A percentile compares a stretch with the other conserved stretches of the same genome.
phyloP scores from a whole-genome alignment of 345 rosid genomes.

The Balakata baccata region DNA sequence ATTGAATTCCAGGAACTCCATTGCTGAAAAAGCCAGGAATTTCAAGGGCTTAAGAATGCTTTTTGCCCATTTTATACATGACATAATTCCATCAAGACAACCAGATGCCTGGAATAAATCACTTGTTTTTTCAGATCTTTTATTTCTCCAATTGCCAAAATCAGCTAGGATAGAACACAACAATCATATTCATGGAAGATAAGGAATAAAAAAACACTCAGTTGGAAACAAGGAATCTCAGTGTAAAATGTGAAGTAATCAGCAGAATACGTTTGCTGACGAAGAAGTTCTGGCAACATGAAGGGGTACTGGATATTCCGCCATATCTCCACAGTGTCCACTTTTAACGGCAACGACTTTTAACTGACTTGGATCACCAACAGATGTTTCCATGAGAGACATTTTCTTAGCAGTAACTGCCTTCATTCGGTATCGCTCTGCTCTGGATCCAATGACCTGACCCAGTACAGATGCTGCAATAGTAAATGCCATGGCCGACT shows the following conservation, averaged over 20 bases:
- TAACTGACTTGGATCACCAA: conserved; percentile 18
- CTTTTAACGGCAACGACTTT: conserved; percentile 24
- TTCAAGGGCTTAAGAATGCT: too few relatives aligned
- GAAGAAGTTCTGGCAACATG: conserved; percentile 32
- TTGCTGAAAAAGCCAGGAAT: too few relatives aligned
- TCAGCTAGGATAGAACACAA: not conserved
- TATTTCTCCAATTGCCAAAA: not conserved
- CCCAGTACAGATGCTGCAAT: conserved; percentile 85
- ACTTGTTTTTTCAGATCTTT: too few relatives aligned
- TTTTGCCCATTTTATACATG: too few relatives aligned
- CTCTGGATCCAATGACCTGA: conserved; percentile 96
- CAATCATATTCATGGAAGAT: not conserved
- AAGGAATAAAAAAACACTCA: conserved; percentile 6
- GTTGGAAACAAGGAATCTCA: conserved; percentile 6
- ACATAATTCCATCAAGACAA: too few relatives aligned
- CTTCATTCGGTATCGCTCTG: conserved; percentile 76
- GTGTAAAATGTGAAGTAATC: not conserved
- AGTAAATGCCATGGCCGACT: conserved; percentile 89
- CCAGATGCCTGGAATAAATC: too few relatives aligned
- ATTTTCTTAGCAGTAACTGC: conserved; percentile 43
- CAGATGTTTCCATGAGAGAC: conserved; percentile 18
- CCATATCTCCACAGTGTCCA: conserved; percentile 32
- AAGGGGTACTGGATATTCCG: conserved; percentile 37
- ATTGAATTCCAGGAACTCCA: too few relatives aligned
- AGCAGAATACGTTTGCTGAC: conserved; percentile 42